Conservation (phyloP, 441 rosid species). For the Kokia cookei region DNA sequence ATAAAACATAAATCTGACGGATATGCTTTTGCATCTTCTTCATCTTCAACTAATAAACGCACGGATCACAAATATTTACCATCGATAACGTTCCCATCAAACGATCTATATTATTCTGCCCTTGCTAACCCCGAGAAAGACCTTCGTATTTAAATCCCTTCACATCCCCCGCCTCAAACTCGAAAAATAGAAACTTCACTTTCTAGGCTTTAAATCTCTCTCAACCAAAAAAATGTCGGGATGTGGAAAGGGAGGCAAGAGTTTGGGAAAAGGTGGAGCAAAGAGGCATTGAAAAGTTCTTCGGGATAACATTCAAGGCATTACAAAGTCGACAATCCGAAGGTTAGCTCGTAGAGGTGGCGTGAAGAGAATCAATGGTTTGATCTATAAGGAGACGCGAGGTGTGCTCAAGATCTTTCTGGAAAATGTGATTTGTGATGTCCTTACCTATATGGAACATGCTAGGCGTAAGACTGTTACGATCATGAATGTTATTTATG, state of each 20-base stretch:
- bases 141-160: not conserved
- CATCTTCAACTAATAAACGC: not conserved
- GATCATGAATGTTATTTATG: constrained; percentile 10
- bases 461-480: constrained; percentile 14
- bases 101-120: not conserved
- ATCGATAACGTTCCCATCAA: not conserved
- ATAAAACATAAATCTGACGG: too few species aligned
- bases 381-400: constrained; percentile 14
- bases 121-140: not conserved
- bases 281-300: constrained; percentile 15
- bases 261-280: constrained; percentile 14
- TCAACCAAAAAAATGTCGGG: constrained; percentile 1
- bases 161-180: not conserved
- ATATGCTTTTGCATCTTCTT: too few species aligned
- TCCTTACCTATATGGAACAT: constrained; percentile 7
- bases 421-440: constrained; percentile 11
- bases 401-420: constrained; percentile 10
- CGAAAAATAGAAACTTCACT: not conserved
- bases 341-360: constrained; percentile 15
- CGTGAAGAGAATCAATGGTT: constrained; percentile 8
- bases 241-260: constrained; percentile 13
- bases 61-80: not conserved
- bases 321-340: constrained; percentile 12
- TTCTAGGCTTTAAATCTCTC: not conserved
- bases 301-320: constrained; percentile 11